phyloP scores from a whole-genome alignment of 208 protist genomes.

The Herpetomonas samuelpessoai region DNA sequence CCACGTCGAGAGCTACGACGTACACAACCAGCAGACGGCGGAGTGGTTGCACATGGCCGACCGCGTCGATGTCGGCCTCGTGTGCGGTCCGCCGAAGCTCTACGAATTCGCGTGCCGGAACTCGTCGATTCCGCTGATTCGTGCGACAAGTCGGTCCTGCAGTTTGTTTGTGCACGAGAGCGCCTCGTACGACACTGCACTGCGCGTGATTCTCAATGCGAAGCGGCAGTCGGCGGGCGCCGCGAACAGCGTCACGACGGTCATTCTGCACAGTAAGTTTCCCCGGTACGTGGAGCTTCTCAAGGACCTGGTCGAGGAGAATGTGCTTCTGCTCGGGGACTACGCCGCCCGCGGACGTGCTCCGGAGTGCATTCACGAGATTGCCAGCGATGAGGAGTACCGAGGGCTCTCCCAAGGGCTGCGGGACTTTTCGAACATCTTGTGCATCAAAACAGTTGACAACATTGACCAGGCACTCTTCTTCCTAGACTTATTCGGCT shows the following conservation, averaged over 20 bases:
- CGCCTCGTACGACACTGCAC: constrained; percentile 43
- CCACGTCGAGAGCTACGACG: constrained; percentile 41
- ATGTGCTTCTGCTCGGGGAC: constrained; percentile 39
- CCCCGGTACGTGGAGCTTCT: constrained; percentile 53
- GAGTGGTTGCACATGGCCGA: constrained; percentile 43
- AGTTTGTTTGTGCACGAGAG: constrained; percentile 59
- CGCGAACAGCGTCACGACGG: constrained; percentile 45
- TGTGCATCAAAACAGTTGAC: constrained; percentile 50
- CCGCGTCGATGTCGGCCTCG: constrained; percentile 45
- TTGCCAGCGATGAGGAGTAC: constrained; percentile 52
- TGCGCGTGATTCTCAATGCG: constrained; percentile 46
- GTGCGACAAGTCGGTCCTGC: constrained; percentile 38
- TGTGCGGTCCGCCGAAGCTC: constrained; percentile 49
- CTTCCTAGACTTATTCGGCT: constrained; percentile 60
- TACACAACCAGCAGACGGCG: constrained; percentile 20
- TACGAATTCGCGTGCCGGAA: constrained; percentile 36
- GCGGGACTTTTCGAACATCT: constrained; percentile 24
- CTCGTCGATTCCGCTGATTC: constrained; percentile 46
- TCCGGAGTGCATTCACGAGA: constrained; percentile 28
- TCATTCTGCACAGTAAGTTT: constrained; percentile 45
- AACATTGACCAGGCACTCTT: constrained; percentile 38
- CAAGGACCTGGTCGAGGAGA: constrained; percentile 25
- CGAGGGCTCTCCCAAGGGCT: constrained; percentile 35
- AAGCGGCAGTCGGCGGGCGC: constrained; percentile 44
- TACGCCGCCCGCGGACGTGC: constrained; percentile 24